phyloP scores from a whole-genome alignment of 306 rosid genomes.

The Prunus dulcis region DNA sequence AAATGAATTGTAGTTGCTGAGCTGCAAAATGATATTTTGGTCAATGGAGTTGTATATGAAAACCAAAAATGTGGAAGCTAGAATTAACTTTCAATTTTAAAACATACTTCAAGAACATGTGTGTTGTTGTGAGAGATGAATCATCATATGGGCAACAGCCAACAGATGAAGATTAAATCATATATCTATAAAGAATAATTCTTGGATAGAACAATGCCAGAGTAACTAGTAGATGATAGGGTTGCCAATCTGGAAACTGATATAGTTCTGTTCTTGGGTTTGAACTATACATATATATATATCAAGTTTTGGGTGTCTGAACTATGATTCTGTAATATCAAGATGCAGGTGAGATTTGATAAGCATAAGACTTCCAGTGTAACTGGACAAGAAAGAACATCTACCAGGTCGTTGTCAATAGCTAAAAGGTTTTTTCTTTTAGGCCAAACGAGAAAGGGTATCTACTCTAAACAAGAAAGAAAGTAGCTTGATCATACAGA shows the following conservation, averaged over 20 bases:
- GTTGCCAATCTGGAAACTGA: background rate
- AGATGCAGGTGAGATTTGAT: background rate
- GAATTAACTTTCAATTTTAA: no score
- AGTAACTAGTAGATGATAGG: background rate
- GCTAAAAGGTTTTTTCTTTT: no score
- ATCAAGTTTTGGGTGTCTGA: background rate
- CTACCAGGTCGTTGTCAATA: no score
- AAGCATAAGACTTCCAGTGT: background rate
- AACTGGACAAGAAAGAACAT: no score
- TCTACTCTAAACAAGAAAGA: background rate
- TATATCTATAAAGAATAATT: background rate
- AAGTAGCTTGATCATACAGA: background rate
- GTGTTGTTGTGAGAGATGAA: background rate
- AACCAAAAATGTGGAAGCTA: background rate
- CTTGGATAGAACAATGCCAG: background rate
- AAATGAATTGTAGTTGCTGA: constrained; percentile 96
- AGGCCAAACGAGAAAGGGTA: no score
- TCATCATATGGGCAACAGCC: no score
- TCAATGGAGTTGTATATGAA: constrained; percentile 18
- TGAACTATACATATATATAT: background rate
- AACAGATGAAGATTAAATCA: background rate
- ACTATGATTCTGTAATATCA: background rate
- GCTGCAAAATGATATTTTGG: constrained; percentile 52
- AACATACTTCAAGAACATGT: background rate
- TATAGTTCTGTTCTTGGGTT: background rate